Base-by-base conservation (phyloP, 805 yeast genomes). In the Candida insectalens region DNA sequence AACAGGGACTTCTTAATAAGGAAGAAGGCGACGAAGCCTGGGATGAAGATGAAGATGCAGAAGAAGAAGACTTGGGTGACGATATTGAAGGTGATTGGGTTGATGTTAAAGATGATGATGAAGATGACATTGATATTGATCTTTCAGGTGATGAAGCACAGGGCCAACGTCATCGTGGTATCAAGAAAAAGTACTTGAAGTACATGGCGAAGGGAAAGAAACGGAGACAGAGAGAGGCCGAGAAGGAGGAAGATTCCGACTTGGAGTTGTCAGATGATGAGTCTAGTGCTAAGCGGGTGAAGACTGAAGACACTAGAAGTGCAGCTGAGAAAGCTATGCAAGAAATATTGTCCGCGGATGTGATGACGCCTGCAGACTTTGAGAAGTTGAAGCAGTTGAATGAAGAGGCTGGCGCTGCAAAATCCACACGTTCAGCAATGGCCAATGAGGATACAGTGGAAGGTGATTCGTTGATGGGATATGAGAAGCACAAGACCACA, bases 351-450 rank as follows among this genome's bases (percentile, higher is more conserved):
- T 27, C 47, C 6, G n/a, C n/a, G n/a, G 48, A 47, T 46, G 81
- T 92, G 40, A 69, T 92, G 46, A 92, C 99, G 0, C 98, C 99
- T 16, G 96, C 97, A 1, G 99, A 92, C 64, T 92, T 88, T 54
- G 95, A 95, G 41, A 89, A 89, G 60, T 68, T 92, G 48, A 89
- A 89, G 50, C 96, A 92, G 58, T 70, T 92, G 47, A 74, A 77
- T 50, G 67, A 74, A 13, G 77, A 82, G 57, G 95, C 95, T 4
- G 96, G 96, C 45, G 69, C 88, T 32, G 83, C 83, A 35, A 82
- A 82, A 56, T 53, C 79, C 20, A 63, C 87, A 74, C 88, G 89
- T 27, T 46, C 42, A 25, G 62, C 63, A 31, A 54, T 53, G 28
- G 65, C 55, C 42, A 77, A 83, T 51, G 97, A 92, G 57, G 96